A percentile compares a stretch with the other conserved stretches of the same genome.
Conservation (phyloP, 345 rosid genomes). For the Arabidopsis arenosa region DNA sequence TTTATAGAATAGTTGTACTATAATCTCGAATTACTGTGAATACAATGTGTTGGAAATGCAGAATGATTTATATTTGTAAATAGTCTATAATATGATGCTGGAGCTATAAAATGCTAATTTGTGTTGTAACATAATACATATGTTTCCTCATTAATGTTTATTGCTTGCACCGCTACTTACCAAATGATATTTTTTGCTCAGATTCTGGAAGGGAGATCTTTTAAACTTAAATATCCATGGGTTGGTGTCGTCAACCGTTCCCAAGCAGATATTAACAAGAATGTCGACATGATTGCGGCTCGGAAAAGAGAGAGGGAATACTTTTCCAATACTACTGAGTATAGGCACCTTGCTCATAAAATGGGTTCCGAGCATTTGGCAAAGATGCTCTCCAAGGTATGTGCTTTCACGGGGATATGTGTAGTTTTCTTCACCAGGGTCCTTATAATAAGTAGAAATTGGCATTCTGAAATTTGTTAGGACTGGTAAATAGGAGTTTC, state of each 20-base stretch:
- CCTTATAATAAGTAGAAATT: neutral
- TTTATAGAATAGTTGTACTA: conserved; percentile 17
- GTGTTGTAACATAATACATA: conserved; percentile 5
- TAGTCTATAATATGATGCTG: conserved; percentile 26
- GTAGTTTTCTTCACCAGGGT: conserved; percentile 6
- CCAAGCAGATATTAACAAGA: conserved; percentile 98
- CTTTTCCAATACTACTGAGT: conserved; percentile 82
- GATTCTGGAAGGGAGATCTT: conserved; percentile 94
- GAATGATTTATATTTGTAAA: neutral
- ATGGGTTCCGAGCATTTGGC: conserved; percentile 99
- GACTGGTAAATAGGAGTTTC: conserved; percentile 18
- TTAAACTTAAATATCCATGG: conserved; percentile 94
- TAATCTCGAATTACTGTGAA: conserved; percentile 17
- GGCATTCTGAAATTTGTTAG: neutral
- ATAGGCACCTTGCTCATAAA: conserved; percentile 92
- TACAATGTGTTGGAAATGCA: neutral
- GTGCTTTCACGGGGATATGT: conserved; percentile 20
- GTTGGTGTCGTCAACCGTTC: conserved; percentile 99
- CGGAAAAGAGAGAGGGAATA: conserved; percentile 95
- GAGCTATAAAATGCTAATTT: neutral
- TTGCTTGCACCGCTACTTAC: conserved; percentile 29
- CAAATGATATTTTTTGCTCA: conserved; percentile 43
- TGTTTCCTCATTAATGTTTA: conserved; percentile 22
- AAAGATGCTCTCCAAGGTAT: conserved; percentile 93
- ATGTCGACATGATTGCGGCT: conserved; percentile 98